Conservation (phyloP, 345 rosid species). For the Melastoma malabathricum region DNA sequence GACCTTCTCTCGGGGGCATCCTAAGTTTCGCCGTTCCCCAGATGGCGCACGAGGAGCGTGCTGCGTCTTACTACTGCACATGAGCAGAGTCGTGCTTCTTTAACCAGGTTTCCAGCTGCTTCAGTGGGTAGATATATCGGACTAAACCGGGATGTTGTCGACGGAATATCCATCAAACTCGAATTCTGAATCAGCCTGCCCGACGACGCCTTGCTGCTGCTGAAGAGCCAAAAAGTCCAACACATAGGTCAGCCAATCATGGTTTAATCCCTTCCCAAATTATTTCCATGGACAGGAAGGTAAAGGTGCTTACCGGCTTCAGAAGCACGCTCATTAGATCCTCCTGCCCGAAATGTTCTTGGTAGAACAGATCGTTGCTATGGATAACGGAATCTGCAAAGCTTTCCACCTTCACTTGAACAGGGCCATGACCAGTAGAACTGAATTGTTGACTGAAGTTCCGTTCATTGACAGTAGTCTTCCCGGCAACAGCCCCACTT, state of each 20-base stretch:
- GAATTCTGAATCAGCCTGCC: conserved; percentile 46
- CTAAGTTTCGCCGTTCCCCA: too few relatives aligned
- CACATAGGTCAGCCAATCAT: too few relatives aligned
- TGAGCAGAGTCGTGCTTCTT: too few relatives aligned
- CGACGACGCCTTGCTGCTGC: conserved; percentile 50
- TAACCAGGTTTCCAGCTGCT: too few relatives aligned
- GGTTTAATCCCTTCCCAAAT: too few relatives aligned
- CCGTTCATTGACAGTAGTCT: conserved; percentile 16
- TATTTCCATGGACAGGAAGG: too few relatives aligned
- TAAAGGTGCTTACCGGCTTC: conserved; percentile 45
- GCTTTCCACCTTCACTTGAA: conserved; percentile 58
- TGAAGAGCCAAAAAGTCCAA: conserved; percentile 9
- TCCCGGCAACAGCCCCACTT: conserved; percentile 18
- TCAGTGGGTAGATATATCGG: not conserved
- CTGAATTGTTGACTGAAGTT: conserved; percentile 24
- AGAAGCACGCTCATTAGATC: conserved; percentile 85
- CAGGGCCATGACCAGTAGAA: conserved; percentile 21
- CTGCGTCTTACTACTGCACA: too few relatives aligned
- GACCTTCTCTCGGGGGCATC: too few relatives aligned
- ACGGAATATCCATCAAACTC: conserved; percentile 68
- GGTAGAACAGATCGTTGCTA: conserved; percentile 22
- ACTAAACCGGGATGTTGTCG: conserved; percentile 61
- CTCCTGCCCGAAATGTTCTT: conserved; percentile 56
- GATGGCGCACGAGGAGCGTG: too few relatives aligned
- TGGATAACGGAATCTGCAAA: conserved; percentile 24